Percentiles rank a stretch among this genome's conserved stretches.
phyloP scores from a whole-genome alignment of 495 filamentous ascomycete species.

The Hypoxylon fragiforme region DNA sequence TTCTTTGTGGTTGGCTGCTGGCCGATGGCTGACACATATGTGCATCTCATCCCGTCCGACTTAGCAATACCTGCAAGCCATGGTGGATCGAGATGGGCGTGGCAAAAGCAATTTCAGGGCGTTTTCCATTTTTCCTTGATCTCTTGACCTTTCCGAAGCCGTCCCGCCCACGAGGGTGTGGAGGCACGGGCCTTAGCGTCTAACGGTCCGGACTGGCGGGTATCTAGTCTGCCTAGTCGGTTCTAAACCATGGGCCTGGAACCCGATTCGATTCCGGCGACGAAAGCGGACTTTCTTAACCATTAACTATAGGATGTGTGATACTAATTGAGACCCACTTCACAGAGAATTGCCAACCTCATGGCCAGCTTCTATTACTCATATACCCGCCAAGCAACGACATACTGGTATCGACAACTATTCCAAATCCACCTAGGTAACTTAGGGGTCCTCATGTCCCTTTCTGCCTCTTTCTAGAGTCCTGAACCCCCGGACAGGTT shows the following conservation, averaged over 20 bases:
- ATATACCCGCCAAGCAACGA: neutral
- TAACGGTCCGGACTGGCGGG: constrained; percentile 26
- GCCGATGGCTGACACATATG: constrained; percentile 1
- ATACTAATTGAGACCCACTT: constrained; percentile 10
- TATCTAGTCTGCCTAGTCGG: too few species aligned
- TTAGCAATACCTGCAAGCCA: constrained; percentile 8
- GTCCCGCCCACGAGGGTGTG: constrained; percentile 18
- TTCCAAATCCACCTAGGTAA: constrained; percentile 6
- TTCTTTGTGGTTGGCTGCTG: constrained; percentile 10
- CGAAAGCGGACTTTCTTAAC: too few species aligned
- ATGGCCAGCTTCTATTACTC: constrained; percentile 1
- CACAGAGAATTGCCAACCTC: neutral
- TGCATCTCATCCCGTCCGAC: constrained; percentile 6
- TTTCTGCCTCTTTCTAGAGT: neutral
- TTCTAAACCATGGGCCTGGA: too few species aligned
- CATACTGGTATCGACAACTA: neutral
- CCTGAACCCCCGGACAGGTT: neutral
- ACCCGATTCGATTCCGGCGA: constrained; percentile 16
- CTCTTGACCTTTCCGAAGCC: neutral
- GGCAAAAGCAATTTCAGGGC: constrained; percentile 18
- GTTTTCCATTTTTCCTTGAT: neutral
- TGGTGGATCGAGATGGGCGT: constrained; percentile 17
- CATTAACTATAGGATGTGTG: too few species aligned
- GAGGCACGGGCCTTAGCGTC: constrained; percentile 10
- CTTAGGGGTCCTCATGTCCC: constrained; percentile 1